phyloP scores from a whole-genome alignment of 371 early-diverging fungal species.

The Smittium culicis region DNA sequence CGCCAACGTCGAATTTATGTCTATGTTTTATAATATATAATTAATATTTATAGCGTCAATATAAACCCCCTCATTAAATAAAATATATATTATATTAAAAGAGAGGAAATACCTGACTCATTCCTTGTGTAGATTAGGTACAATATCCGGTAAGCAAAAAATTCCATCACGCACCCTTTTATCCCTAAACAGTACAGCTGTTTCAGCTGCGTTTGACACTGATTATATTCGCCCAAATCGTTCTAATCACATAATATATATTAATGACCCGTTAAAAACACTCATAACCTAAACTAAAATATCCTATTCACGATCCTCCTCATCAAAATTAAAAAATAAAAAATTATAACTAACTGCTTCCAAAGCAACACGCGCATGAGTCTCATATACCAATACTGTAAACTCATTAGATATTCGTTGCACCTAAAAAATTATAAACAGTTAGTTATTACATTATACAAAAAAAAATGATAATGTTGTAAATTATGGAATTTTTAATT shows the following conservation, averaged over 20 bases:
- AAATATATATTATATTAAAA: not conserved
- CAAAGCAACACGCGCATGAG: conserved; percentile 82
- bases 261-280: no score
- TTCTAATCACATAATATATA: conserved; percentile 34
- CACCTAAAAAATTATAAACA: conserved; percentile 35
- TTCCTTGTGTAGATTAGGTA: conserved; percentile 80
- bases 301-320: no score
- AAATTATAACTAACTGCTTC: conserved; percentile 36
- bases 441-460: conserved; percentile 8
- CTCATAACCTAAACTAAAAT: no score
- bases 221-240: conserved; percentile 92
- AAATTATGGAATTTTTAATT: conserved; percentile 1
- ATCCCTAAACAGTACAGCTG: conserved; percentile 57
- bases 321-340: not conserved
- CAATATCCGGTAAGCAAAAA: conserved; percentile 77
- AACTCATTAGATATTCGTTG: conserved; percentile 83
- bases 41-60: no score
- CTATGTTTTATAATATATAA: no score
- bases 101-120: conserved; percentile 42
- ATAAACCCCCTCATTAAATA: no score
- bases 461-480: not conserved
- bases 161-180: conserved; percentile 63
- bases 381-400: conserved; percentile 86
- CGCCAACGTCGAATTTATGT: conserved; percentile 47
- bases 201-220: conserved; percentile 86